Conservation (phyloP, 202 grass and related monocot genomes). For the Dendrocalamus latiflorus region DNA sequence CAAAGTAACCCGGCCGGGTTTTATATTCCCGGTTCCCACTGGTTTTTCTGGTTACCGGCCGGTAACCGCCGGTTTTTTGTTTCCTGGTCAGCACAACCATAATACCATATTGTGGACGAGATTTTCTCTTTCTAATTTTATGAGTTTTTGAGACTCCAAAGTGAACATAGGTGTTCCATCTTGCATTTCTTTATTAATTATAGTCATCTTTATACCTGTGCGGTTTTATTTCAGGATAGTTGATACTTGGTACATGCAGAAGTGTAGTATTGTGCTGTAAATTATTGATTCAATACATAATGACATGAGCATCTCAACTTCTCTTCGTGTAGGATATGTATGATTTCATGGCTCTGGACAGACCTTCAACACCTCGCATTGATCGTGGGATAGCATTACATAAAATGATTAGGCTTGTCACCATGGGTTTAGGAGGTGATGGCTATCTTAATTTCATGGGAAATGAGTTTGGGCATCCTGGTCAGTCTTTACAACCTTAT, state of each 20-base stretch:
- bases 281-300: constrained; percentile 1
- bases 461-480: constrained; percentile 98
- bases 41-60: too few species aligned
- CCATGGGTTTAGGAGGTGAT: constrained; percentile 94
- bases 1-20: too few species aligned
- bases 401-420: constrained; percentile 98
- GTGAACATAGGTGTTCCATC: neutral
- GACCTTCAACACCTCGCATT: constrained; percentile 83
- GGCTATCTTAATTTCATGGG: constrained; percentile 99
- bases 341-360: constrained; percentile 88
- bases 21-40: too few species aligned
- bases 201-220: neutral
- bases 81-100: neutral
- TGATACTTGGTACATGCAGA: constrained; percentile 1
- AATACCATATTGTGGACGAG: neutral
- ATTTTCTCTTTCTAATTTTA: neutral
- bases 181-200: constrained; percentile 15
- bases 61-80: too few species aligned
- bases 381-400: constrained; percentile 98
- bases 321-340: constrained; percentile 79
- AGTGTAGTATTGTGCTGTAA: neutral
- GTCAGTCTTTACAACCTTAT: constrained; percentile 64
- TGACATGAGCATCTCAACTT: neutral
- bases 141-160: neutral
- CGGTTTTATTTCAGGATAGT: neutral